Evolutionary conservation across 2,329 filamentous ascomycete species (phyloP).

Genomic region (Penicillium sp.): DNA sequence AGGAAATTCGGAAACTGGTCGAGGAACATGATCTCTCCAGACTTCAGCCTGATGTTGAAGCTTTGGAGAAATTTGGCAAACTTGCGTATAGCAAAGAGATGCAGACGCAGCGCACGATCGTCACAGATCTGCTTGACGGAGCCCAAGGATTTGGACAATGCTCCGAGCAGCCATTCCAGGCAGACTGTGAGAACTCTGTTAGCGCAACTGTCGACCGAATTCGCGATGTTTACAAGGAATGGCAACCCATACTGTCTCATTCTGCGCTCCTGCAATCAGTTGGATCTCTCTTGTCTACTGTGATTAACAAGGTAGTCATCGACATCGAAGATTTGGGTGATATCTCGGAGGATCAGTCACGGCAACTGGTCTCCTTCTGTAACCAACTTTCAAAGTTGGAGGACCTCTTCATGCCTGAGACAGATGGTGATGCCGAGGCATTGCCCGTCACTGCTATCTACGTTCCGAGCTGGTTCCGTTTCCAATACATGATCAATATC

Average conservation of each 20-base stretch:
- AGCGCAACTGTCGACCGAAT: slow-evolving; percentile 58
- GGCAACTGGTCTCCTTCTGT: slow-evolving; percentile 57
- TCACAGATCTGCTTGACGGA: slow-evolving; percentile 61
- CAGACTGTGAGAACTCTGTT: slow-evolving; percentile 60
- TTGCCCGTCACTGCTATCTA: slow-evolving; percentile 60
- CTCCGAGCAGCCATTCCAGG: slow-evolving; percentile 57
- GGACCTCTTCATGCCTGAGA: slow-evolving; percentile 54
- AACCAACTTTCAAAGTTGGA: slow-evolving; percentile 55
- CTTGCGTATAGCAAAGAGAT: slow-evolving; percentile 62
- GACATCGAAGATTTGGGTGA: slow-evolving; percentile 63
- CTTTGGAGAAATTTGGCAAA: slow-evolving; percentile 59
- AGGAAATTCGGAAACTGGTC: slow-evolving; percentile 51
- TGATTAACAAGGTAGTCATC: slow-evolving; percentile 58
- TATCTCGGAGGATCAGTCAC: slow-evolving; percentile 62
- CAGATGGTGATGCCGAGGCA: slow-evolving; percentile 30
- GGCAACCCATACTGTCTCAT: slow-evolving; percentile 58
- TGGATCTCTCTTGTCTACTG: slow-evolving; percentile 57
- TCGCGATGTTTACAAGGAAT: slow-evolving; percentile 55
- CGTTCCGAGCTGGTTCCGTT: slow-evolving; percentile 62
- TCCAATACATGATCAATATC: slow-evolving; percentile 63
- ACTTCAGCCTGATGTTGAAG: slow-evolving; percentile 54
- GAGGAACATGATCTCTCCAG: slow-evolving; percentile 48
- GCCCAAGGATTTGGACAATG: slow-evolving; percentile 62
- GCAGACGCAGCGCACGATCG: slow-evolving; percentile 62
- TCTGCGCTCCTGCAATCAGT: slow-evolving; percentile 62